A percentile compares a stretch with the other conserved stretches of the same genome.
Conservation (phyloP, 441 rosid genomes). For the Aleurites moluccanus region DNA sequence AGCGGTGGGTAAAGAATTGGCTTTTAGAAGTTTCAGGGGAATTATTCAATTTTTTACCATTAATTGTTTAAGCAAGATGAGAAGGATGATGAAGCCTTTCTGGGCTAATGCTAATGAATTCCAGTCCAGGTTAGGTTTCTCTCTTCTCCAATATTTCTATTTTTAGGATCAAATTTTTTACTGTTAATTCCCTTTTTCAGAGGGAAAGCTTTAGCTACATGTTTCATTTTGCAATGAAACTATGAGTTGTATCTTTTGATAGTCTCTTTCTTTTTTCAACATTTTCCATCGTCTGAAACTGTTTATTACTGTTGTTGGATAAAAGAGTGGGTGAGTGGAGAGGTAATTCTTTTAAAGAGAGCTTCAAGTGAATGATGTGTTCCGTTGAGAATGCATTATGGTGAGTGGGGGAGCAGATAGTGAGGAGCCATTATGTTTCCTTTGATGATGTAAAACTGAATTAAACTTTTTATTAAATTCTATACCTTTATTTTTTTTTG, state of each 20-base stretch:
- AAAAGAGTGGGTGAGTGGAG: background rate
- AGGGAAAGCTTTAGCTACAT: background rate
- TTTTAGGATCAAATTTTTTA: slow-evolving; percentile 15
- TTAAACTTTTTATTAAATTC: background rate
- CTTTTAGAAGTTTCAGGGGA: slow-evolving; percentile 8
- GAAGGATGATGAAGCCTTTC: slow-evolving; percentile 24
- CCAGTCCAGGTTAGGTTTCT: slow-evolving; percentile 15
- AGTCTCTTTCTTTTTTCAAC: background rate
- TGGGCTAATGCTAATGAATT: slow-evolving; percentile 18
- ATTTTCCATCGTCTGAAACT: background rate
- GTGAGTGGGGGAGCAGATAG: slow-evolving; percentile 1
- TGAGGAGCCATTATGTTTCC: slow-evolving; percentile 2
- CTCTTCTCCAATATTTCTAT: slow-evolving; percentile 7
- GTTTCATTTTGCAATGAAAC: slow-evolving; percentile 23
- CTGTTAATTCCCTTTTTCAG: background rate
- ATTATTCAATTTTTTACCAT: slow-evolving; percentile 15
- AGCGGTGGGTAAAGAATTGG: slow-evolving; percentile 1
- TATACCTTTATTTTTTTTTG: background rate
- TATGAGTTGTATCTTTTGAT: slow-evolving; percentile 9
- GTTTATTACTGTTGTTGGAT: background rate
- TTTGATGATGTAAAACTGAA: slow-evolving; percentile 13
- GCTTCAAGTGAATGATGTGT: background rate
- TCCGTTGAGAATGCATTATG: background rate
- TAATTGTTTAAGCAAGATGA: slow-evolving; percentile 16
- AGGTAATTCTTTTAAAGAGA: background rate